Evolutionary conservation across 1,284 basidiomycete genomes (phyloP).

Genomic region (Sporisorium exsertum): DNA sequence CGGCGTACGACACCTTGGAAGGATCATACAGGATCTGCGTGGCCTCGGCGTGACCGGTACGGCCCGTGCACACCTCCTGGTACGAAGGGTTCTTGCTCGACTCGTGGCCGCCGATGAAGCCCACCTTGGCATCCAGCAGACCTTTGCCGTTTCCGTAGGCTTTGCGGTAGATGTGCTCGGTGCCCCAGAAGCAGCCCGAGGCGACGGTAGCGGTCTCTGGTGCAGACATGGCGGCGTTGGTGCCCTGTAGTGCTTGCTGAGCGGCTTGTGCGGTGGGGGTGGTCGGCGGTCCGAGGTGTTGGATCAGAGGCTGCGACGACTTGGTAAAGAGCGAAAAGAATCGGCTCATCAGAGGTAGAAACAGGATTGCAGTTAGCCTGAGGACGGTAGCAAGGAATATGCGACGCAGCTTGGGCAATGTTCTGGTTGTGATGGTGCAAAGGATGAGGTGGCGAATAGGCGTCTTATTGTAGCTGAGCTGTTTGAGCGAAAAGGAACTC

Average conservation of each 20-base stretch:
- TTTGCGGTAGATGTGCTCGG: slow-evolving; percentile 65
- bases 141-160: slow-evolving; percentile 66
- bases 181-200: slow-evolving; percentile 68
- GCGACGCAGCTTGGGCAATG: slow-evolving; percentile 37
- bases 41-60: slow-evolving; percentile 90
- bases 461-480: neutral
- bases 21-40: slow-evolving; percentile 88
- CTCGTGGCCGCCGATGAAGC: slow-evolving; percentile 63
- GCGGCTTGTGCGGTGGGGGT: slow-evolving; percentile 48
- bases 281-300: slow-evolving; percentile 49
- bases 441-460: neutral
- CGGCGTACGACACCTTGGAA: slow-evolving; percentile 79
- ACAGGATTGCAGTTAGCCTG: slow-evolving; percentile 19
- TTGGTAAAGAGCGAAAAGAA: slow-evolving; percentile 55
- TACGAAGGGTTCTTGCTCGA: slow-evolving; percentile 73
- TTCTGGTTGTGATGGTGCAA: neutral
- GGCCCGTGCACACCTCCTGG: slow-evolving; percentile 77
- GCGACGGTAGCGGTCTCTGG: slow-evolving; percentile 55
- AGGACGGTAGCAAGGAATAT: slow-evolving; percentile 13
- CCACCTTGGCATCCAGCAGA: slow-evolving; percentile 60
- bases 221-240: slow-evolving; percentile 42
- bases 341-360: slow-evolving; percentile 48
- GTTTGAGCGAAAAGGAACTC: neutral
- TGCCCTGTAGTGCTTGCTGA: slow-evolving; percentile 35
- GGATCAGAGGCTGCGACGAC: slow-evolving; percentile 49